phyloP scores from a whole-genome alignment of 1,139 yeast genomes.

The Scheffersomyces segobiensis region DNA sequence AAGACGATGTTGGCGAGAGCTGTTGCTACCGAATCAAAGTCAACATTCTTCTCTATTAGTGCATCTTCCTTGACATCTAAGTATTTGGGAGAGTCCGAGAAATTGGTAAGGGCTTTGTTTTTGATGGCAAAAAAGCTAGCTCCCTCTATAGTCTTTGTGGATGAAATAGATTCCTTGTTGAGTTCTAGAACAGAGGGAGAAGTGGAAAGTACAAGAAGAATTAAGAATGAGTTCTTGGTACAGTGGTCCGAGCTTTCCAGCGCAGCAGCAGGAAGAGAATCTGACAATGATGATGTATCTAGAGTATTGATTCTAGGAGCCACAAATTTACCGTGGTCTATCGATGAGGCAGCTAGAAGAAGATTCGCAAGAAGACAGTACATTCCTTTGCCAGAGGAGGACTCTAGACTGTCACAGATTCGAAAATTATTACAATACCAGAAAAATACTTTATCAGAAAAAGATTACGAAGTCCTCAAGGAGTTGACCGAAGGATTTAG shows the following conservation, averaged over 20 bases:
- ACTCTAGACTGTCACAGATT: constrained; percentile 76
- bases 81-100: constrained; percentile 91
- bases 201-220: constrained; percentile 86
- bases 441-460: constrained; percentile 66
- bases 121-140: constrained; percentile 82
- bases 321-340: constrained; percentile 96
- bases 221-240: constrained; percentile 90
- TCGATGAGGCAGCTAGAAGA: constrained; percentile 97
- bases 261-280: constrained; percentile 81
- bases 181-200: constrained; percentile 88
- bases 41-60: constrained; percentile 90
- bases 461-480: constrained; percentile 62
- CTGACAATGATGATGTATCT: constrained; percentile 41
- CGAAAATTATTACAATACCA: constrained; percentile 71
- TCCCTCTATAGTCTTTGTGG: constrained; percentile 93
- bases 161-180: constrained; percentile 90
- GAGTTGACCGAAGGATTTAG: constrained; percentile 77
- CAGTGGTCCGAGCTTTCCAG: constrained; percentile 95
- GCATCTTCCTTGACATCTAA: constrained; percentile 93
- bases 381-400: constrained; percentile 90
- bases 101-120: constrained; percentile 86
- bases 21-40: constrained; percentile 93
- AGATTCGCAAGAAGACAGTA: constrained; percentile 92
- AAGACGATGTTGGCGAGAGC: constrained; percentile 98
- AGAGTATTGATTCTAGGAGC: constrained; percentile 93